Evolutionary conservation across 2,329 filamentous ascomycete genomes (phyloP).

Genomic region (Ampelomyces quisqualis): DNA sequence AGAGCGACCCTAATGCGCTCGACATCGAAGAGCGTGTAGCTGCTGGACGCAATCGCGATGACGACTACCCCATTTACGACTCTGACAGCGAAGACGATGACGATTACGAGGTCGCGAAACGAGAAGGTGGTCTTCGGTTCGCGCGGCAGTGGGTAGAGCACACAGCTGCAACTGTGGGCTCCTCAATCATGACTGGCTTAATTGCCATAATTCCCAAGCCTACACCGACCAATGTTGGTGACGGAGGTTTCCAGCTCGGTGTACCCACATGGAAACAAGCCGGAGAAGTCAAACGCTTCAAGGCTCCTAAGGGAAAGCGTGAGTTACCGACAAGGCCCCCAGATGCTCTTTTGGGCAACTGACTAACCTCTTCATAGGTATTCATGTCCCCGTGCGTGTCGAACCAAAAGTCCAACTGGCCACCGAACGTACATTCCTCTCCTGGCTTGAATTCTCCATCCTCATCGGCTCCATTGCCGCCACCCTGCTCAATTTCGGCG

Average conservation of each 20-base stretch:
- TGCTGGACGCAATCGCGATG: slow-evolving; percentile 59
- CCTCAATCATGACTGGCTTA: slow-evolving; percentile 29
- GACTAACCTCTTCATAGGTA: slow-evolving; percentile 54
- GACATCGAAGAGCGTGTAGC: slow-evolving; percentile 85
- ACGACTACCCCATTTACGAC: slow-evolving; percentile 87
- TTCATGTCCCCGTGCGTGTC: slow-evolving; percentile 92
- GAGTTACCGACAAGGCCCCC: too few relatives aligned
- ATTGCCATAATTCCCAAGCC: slow-evolving; percentile 43
- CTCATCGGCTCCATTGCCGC: slow-evolving; percentile 66
- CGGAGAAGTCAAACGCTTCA: slow-evolving; percentile 55
- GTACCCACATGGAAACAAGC: slow-evolving; percentile 46
- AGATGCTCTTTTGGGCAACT: background rate
- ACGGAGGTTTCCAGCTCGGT: slow-evolving; percentile 45
- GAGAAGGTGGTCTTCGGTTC: slow-evolving; percentile 76
- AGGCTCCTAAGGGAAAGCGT: slow-evolving; percentile 73
- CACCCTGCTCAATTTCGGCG: slow-evolving; percentile 46
- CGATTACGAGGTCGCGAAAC: slow-evolving; percentile 73
- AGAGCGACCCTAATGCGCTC: slow-evolving; percentile 48
- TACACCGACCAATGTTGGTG: slow-evolving; percentile 48
- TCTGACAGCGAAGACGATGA: slow-evolving; percentile 82
- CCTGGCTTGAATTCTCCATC: slow-evolving; percentile 96
- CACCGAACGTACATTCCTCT: slow-evolving; percentile 91
- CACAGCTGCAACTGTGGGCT: slow-evolving; percentile 53
- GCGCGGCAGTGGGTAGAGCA: slow-evolving; percentile 56
- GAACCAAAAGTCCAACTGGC: slow-evolving; percentile 98